Evolutionary conservation across 2,329 filamentous ascomycete genomes (phyloP).

Genomic region (Sarocladium oryzae): DNA sequence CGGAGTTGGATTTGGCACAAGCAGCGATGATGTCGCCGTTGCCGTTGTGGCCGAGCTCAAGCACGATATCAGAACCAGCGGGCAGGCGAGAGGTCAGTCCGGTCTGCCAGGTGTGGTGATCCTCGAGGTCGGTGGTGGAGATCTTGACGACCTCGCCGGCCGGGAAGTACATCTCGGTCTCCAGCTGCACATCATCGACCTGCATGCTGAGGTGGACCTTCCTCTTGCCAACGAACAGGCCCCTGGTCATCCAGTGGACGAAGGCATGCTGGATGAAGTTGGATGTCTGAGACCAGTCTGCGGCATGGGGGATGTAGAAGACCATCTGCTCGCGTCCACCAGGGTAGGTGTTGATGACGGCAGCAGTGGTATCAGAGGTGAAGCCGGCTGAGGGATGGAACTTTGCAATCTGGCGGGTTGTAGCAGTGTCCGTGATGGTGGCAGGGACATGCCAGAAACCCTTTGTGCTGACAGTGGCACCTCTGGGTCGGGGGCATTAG

Average conservation of each 20-base stretch:
- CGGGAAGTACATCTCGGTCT: constrained; percentile 42
- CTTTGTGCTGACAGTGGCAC: constrained; percentile 39
- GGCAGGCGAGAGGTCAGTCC: constrained; percentile 41
- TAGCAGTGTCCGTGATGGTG: constrained; percentile 43
- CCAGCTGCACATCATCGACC: constrained; percentile 57
- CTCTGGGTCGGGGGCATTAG: constrained; percentile 17
- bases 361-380: constrained; percentile 38
- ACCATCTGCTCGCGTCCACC: constrained; percentile 53
- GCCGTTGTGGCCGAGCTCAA: constrained; percentile 49
- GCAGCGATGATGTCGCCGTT: constrained; percentile 44
- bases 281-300: constrained; percentile 39
- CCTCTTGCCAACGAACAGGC: constrained; percentile 50
- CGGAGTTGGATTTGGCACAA: constrained; percentile 38
- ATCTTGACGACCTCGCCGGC: constrained; percentile 42
- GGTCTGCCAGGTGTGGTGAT: constrained; percentile 35
- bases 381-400: constrained; percentile 40
- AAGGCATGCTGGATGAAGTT: constrained; percentile 55
- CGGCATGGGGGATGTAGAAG: constrained; percentile 48
- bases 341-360: constrained; percentile 50
- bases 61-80: constrained; percentile 42
- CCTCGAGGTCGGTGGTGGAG: constrained; percentile 38
- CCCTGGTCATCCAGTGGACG: constrained; percentile 56
- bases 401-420: constrained; percentile 47
- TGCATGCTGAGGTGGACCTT: constrained; percentile 49
- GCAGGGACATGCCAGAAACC: constrained; percentile 55